Conservation (phyloP, 768 basidiomycete species). For the Trametes maxima region DNA sequence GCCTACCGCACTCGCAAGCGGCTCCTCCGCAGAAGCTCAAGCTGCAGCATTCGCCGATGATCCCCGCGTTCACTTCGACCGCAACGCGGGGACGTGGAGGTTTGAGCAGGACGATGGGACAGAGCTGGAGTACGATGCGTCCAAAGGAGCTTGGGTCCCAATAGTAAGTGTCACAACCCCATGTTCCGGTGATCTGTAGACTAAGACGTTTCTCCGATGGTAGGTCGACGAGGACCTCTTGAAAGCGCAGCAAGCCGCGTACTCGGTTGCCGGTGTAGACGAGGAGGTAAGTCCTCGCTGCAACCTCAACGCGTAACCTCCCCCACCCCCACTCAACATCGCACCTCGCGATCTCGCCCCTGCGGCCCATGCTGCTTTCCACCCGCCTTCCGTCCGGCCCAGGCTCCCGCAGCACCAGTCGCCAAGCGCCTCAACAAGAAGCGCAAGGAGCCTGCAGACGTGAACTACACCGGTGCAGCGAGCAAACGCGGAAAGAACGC, state of each 20-base stretch:
- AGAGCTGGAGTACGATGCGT: slow-evolving; percentile 87
- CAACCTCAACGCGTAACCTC: background rate
- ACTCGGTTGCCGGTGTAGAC: slow-evolving; percentile 90
- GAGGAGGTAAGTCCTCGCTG: slow-evolving; percentile 69
- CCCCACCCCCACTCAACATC: slow-evolving; percentile 2
- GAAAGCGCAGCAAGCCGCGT: slow-evolving; percentile 92
- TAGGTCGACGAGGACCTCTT: slow-evolving; percentile 78
- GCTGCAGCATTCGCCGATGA: slow-evolving; percentile 77
- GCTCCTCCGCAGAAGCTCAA: slow-evolving; percentile 56
- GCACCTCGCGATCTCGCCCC: slow-evolving; percentile 7
- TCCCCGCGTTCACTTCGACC: slow-evolving; percentile 82
- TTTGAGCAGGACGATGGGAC: slow-evolving; percentile 87
- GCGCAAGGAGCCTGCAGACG: slow-evolving; percentile 72
- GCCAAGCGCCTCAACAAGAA: slow-evolving; percentile 80
- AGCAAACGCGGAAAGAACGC: slow-evolving; percentile 68
- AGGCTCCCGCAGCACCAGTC: slow-evolving; percentile 90
- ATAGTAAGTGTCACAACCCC: slow-evolving; percentile 50
- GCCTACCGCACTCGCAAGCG: slow-evolving; percentile 43
- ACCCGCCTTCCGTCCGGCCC: too few relatives aligned
- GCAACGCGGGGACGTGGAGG: slow-evolving; percentile 75
- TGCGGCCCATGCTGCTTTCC: slow-evolving; percentile 7
- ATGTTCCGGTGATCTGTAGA: background rate
- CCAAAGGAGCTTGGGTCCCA: slow-evolving; percentile 80
- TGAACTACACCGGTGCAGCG: slow-evolving; percentile 48
- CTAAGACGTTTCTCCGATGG: background rate